These are phyloP conservation scores for Pichia manshurica DNA, from an alignment of 805 yeast genomes.

Conservation along the genomic window DNA sequence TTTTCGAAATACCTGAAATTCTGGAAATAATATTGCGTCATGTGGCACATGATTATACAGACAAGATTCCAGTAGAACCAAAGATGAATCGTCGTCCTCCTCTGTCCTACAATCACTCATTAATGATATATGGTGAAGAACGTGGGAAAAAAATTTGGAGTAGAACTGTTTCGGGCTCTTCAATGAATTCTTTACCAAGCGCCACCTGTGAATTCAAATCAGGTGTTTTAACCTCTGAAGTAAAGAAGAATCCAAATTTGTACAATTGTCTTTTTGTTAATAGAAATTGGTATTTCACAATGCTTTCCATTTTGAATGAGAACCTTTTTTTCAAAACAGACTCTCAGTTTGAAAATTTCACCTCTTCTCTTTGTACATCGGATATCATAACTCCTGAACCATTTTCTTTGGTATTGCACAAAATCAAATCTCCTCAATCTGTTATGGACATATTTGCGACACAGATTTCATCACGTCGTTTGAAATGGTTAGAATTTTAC, in stretches of 20 bases:
- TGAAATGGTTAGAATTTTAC: constrained; percentile 72
- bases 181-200: constrained; percentile 7
- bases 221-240: constrained; percentile 9
- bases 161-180: constrained; percentile 18
- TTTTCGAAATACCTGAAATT: constrained; percentile 75
- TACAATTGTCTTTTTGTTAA: constrained; percentile 65
- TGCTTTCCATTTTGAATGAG: constrained; percentile 50
- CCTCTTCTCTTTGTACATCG: constrained; percentile 5
- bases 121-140: constrained; percentile 44
- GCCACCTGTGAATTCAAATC: neutral
- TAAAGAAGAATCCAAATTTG: constrained; percentile 29
- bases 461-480: constrained; percentile 37
- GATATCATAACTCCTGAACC: constrained; percentile 7
- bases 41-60: constrained; percentile 46
- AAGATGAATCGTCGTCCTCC: constrained; percentile 64
- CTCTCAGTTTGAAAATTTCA: constrained; percentile 28
- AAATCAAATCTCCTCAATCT: constrained; percentile 47
- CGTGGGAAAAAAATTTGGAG: constrained; percentile 39
- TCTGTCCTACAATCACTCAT: constrained; percentile 57
- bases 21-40: constrained; percentile 51
- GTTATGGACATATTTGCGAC: constrained; percentile 46
- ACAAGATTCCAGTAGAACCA: constrained; percentile 54
- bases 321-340: constrained; percentile 51
- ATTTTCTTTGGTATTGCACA: constrained; percentile 60
- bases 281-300: constrained; percentile 53